Conservation (phyloP, 345 rosid species). For the Eucalyptus sp. region DNA sequence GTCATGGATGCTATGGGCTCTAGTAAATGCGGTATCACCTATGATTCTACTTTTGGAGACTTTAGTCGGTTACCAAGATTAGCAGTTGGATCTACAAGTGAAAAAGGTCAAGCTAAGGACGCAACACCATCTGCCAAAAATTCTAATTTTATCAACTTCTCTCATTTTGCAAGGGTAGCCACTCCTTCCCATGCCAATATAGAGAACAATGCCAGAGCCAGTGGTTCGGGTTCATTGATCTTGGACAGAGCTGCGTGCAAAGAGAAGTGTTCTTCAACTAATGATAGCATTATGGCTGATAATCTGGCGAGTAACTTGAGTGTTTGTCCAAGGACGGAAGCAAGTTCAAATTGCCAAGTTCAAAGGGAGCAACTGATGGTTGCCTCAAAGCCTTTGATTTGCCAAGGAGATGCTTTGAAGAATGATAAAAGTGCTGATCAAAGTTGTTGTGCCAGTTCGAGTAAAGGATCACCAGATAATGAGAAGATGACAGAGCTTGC, state of each 20-base stretch:
- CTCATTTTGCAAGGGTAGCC: conserved; percentile 59
- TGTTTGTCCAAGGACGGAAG: conserved; percentile 4
- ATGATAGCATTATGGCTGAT: background rate
- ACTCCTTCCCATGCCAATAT: conserved; percentile 30
- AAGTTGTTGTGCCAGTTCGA: conserved; percentile 13
- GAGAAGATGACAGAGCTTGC: conserved; percentile 41
- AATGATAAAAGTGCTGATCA: conserved; percentile 3
- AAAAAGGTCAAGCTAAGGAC: conserved; percentile 29
- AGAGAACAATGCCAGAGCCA: conserved; percentile 8
- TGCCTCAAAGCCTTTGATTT: conserved; percentile 11
- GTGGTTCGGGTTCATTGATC: conserved; percentile 3
- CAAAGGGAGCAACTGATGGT: conserved; percentile 11
- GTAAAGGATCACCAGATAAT: conserved; percentile 27
- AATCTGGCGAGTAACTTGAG: background rate
- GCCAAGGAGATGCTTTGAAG: conserved; percentile 14
- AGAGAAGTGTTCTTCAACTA: conserved; percentile 15
- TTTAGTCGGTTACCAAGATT: background rate
- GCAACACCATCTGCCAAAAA: conserved; percentile 11
- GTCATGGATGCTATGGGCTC: conserved; percentile 9
- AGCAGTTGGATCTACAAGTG: background rate
- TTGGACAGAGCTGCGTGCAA: conserved; percentile 7
- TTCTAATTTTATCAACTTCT: conserved; percentile 39
- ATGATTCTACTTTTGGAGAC: background rate
- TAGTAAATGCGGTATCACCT: conserved; percentile 1
- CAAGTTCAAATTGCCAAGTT: conserved; percentile 3